Evolutionary conservation across 2,329 filamentous ascomycete species (phyloP).

Genomic region (Arthrobotrys sinensis): DNA sequence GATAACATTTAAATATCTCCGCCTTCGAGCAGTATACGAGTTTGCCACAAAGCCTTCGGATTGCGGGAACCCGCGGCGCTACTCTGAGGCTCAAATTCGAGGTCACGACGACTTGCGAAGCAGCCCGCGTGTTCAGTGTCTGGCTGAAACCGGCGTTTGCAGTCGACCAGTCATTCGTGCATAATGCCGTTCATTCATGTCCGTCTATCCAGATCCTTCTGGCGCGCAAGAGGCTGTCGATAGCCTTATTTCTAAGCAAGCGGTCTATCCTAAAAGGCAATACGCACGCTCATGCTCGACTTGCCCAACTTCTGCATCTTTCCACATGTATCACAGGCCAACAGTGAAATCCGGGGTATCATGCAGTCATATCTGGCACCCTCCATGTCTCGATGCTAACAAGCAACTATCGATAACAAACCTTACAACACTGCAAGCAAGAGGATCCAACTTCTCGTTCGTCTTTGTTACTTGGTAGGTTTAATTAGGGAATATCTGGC

Average conservation of each 20-base stretch:
- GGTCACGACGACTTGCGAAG: neutral
- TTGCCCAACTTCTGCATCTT: neutral
- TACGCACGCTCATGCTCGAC: neutral
- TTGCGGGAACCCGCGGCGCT: neutral
- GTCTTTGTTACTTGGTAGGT: neutral
- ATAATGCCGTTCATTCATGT: slow-evolving; percentile 1
- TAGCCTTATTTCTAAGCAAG: slow-evolving; percentile 25
- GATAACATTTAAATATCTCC: neutral
- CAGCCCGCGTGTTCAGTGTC: neutral
- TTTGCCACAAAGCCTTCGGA: neutral
- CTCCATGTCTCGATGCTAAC: neutral
- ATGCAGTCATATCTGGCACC: slow-evolving; percentile 19
- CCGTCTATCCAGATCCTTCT: slow-evolving; percentile 30
- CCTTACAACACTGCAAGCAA: too few species aligned
- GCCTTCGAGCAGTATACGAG: too few species aligned
- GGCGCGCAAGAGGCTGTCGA: slow-evolving; percentile 44
- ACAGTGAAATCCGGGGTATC: slow-evolving; percentile 12
- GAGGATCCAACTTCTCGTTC: slow-evolving; percentile 12
- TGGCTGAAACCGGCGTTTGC: slow-evolving; percentile 52
- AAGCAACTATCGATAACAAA: slow-evolving; percentile 7
- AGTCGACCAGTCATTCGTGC: slow-evolving; percentile 19
- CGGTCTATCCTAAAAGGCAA: neutral
- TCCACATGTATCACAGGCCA: neutral
- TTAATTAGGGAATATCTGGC: slow-evolving; percentile 33
- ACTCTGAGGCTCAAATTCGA: slow-evolving; percentile 6